These are phyloP conservation scores for Fraxinus greggii DNA, from an alignment of 305 asterid genomes.

Conservation along the genomic window DNA sequence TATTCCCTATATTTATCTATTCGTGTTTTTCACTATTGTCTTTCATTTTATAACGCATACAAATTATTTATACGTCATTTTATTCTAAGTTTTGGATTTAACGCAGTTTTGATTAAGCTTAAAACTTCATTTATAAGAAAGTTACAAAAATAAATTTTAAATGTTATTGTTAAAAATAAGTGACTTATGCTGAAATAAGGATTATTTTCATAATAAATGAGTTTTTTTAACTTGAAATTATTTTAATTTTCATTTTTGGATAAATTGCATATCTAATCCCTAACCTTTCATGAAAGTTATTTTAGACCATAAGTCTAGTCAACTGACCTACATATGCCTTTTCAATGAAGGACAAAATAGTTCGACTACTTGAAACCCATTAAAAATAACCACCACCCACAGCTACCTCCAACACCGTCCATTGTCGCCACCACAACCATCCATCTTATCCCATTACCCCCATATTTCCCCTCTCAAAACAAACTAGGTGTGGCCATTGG, in stretches of 20 bases:
- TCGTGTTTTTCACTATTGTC: too few relatives aligned
- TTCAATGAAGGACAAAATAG: neutral
- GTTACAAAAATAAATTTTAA: too few relatives aligned
- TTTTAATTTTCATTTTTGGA: neutral
- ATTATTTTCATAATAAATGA: neutral
- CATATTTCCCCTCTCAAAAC: too few relatives aligned
- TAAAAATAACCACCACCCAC: too few relatives aligned
- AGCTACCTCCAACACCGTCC: too few relatives aligned
- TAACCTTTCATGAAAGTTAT: neutral
- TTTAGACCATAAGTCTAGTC: too few relatives aligned
- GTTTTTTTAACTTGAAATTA: neutral
- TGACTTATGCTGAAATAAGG: neutral
- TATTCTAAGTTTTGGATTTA: neutral
- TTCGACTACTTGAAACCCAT: neutral
- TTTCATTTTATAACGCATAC: too few relatives aligned
- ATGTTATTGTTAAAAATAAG: neutral
- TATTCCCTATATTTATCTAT: neutral
- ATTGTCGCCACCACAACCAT: too few relatives aligned
- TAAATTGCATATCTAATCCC: neutral
- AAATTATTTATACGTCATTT: too few relatives aligned
- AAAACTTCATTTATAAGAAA: neutral
- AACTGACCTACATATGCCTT: too few relatives aligned
- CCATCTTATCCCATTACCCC: too few relatives aligned
- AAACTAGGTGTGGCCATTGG: too few relatives aligned
- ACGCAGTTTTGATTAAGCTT: neutral